These are phyloP conservation scores for Phytophthora pisi DNA, from an alignment of 352 stramenopile species.

Conservation along the genomic window DNA sequence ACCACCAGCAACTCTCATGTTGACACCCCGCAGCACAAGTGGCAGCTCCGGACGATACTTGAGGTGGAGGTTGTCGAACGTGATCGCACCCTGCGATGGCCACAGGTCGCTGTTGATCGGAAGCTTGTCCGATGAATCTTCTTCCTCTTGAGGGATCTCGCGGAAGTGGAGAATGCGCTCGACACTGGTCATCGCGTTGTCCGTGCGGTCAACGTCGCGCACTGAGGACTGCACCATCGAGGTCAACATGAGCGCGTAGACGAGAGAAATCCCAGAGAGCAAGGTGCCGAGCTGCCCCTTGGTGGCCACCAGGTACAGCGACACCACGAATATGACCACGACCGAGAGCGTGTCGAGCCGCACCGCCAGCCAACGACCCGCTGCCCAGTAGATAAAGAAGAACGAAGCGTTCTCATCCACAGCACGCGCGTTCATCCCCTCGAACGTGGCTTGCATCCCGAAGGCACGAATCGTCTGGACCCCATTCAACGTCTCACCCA, in stretches of 20 bases:
- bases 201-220: conserved; percentile 30
- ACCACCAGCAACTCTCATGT: conserved; percentile 27
- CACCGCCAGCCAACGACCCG: conserved; percentile 92
- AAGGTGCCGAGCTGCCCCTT: conserved; percentile 39
- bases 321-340: conserved; percentile 88
- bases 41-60: conserved; percentile 46
- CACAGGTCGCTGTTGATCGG: conserved; percentile 21
- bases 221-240: conserved; percentile 49
- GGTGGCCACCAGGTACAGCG: conserved; percentile 84
- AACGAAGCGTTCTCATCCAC: conserved; percentile 50
- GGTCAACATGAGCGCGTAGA: conserved; percentile 44
- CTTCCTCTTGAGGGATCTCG: conserved; percentile 27
- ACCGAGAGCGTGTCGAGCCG: conserved; percentile 83
- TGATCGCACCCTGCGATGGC: conserved; percentile 34
- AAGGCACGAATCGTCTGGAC: conserved; percentile 76
- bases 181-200: conserved; percentile 46
- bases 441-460: conserved; percentile 62
- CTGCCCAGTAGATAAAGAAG: conserved; percentile 50
- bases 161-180: conserved; percentile 40
- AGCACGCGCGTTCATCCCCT: conserved; percentile 38
- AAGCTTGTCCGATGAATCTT: conserved; percentile 6
- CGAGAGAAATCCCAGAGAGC: conserved; percentile 39
- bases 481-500: conserved; percentile 93
- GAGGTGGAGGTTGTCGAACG: conserved; percentile 38
- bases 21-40: conserved; percentile 45